phyloP scores from a whole-genome alignment of 345 rosid genomes.

The Salix suchowensis region DNA sequence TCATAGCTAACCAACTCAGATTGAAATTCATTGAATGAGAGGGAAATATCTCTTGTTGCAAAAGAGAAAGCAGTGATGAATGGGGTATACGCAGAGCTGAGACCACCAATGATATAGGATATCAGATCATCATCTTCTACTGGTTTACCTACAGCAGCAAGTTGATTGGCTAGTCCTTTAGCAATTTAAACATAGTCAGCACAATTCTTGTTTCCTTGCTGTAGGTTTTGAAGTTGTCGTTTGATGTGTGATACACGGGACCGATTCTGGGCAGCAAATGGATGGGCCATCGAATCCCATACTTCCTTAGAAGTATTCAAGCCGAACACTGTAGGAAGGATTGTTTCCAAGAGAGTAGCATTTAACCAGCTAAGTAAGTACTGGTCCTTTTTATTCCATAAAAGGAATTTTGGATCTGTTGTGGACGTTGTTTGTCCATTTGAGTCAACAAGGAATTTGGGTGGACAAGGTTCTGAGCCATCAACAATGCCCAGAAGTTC shows the following conservation, averaged over 20 bases:
- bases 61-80: neutral
- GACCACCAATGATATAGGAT: neutral
- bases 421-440: neutral
- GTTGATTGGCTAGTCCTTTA: neutral
- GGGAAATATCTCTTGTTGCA: neutral
- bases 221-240: neutral
- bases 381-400: neutral
- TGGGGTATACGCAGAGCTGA: fast-evolving
- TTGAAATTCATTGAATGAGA: neutral
- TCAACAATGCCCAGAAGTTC: neutral
- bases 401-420: neutral
- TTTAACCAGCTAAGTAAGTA: neutral
- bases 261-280: neutral
- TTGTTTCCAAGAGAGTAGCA: neutral
- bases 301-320: neutral
- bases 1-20: fast-evolving
- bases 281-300: neutral
- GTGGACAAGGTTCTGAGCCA: neutral
- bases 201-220: neutral
- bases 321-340: fast-evolving
- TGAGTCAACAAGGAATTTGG: neutral
- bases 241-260: neutral
- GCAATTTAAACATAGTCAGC: no score
- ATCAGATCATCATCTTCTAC: neutral
- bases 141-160: neutral